Evolutionary conservation across 192 early-diverging fungal genomes (phyloP).

Genomic region (Backusella morwellensis): DNA sequence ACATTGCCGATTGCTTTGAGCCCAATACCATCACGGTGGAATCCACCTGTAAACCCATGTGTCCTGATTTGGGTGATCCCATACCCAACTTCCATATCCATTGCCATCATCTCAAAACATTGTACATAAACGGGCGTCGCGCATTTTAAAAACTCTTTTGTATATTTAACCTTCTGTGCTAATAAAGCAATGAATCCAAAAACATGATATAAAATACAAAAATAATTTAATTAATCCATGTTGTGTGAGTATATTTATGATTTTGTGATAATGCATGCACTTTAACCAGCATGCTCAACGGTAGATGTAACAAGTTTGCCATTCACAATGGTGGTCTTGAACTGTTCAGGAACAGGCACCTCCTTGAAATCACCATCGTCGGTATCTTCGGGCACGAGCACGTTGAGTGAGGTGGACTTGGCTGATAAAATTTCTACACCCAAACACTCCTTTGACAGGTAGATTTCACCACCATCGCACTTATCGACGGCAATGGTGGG

Average conservation of each 20-base stretch:
- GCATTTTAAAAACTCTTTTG: background rate
- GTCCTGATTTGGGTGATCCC: background rate
- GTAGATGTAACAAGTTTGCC: slow-evolving; percentile 79
- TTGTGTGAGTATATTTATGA: background rate
- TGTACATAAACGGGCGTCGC: background rate
- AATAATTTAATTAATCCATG: background rate
- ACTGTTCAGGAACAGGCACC: slow-evolving; percentile 89
- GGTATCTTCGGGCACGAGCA: slow-evolving; percentile 71
- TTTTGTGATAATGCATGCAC: background rate
- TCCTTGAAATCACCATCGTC: slow-evolving; percentile 79
- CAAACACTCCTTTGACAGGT: slow-evolving; percentile 71
- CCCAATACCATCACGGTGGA: background rate
- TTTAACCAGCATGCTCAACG: slow-evolving; percentile 72
- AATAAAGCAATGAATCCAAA: background rate
- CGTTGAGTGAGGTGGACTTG: slow-evolving; percentile 92
- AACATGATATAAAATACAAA: background rate
- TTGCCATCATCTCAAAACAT: background rate
- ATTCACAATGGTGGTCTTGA: slow-evolving; percentile 82
- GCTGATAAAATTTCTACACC: slow-evolving; percentile 87
- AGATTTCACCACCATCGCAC: slow-evolving; percentile 90
- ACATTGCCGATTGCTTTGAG: background rate
- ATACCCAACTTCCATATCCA: background rate
- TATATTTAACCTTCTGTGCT: background rate
- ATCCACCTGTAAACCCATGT: background rate
- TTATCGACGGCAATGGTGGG: slow-evolving; percentile 92